Evolutionary conservation across 2,329 filamentous ascomycete species (phyloP).

Genomic region (Fusarium paranaense): DNA sequence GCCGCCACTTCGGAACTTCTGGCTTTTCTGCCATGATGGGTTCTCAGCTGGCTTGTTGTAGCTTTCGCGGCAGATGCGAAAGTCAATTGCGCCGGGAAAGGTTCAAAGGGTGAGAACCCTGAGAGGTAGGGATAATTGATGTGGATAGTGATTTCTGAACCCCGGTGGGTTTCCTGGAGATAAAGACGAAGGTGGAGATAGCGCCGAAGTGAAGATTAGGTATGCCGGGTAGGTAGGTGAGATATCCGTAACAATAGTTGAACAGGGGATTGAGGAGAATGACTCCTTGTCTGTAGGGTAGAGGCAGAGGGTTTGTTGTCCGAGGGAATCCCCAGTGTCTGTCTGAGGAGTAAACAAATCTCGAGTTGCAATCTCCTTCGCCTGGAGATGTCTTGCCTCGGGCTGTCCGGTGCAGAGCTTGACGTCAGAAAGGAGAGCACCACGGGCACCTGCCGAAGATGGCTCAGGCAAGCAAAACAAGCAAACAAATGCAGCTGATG

Average conservation of each 20-base stretch:
- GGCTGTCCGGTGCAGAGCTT: background rate
- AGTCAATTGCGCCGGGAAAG: background rate
- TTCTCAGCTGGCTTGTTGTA: background rate
- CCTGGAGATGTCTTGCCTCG: background rate
- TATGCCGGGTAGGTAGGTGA: background rate
- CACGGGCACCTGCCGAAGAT: background rate
- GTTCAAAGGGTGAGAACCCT: background rate
- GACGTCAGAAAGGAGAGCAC: background rate
- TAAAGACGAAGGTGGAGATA: background rate
- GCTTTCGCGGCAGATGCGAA: background rate
- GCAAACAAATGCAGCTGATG: too few relatives aligned
- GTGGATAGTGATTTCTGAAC: background rate
- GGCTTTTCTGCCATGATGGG: conserved; percentile 31
- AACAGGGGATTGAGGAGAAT: background rate
- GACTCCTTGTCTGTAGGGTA: background rate
- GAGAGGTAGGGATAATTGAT: background rate
- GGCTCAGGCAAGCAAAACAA: too few relatives aligned
- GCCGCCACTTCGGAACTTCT: conserved; percentile 28
- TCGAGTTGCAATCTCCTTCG: background rate
- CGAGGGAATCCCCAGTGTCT: background rate
- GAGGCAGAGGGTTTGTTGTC: background rate
- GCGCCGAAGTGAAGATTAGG: background rate
- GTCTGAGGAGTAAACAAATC: background rate
- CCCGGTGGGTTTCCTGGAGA: background rate
- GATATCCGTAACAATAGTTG: background rate